phyloP scores from a whole-genome alignment of 345 rosid genomes.

The Cardamine resedifolia region DNA sequence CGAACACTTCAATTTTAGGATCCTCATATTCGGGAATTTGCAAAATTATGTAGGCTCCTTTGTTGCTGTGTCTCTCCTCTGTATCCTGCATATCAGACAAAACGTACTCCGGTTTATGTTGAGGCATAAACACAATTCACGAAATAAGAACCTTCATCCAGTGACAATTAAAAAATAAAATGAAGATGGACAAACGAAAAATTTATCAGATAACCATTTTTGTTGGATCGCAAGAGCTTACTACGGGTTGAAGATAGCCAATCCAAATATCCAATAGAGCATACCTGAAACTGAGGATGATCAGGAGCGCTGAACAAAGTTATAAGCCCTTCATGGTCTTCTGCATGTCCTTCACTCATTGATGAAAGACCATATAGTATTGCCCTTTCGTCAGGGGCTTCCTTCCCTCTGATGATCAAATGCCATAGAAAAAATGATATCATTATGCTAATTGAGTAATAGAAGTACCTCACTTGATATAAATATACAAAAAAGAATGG shows the following conservation, averaged over 20 bases:
- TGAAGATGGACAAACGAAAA: not conserved
- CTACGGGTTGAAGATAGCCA: not conserved
- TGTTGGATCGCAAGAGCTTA: constrained; percentile 1
- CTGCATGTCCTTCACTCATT: constrained; percentile 35
- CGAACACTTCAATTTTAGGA: constrained; percentile 36
- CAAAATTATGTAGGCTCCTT: constrained; percentile 41
- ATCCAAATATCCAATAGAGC: not conserved
- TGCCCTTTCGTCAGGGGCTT: constrained; percentile 31
- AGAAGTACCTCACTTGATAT: not conserved
- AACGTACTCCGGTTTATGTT: constrained; percentile 2
- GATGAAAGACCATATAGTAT: constrained; percentile 35
- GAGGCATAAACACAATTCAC: not conserved
- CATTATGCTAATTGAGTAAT: constrained; percentile 19
- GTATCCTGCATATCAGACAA: constrained; percentile 33
- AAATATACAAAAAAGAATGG: not conserved
- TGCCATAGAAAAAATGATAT: constrained; percentile 27
- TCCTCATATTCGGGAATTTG: constrained; percentile 37
- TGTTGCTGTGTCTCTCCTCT: constrained; percentile 35
- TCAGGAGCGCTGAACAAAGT: constrained; percentile 46
- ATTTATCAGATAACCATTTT: not conserved
- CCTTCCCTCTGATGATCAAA: constrained; percentile 42
- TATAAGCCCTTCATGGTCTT: constrained; percentile 43
- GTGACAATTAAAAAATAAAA: not conserved
- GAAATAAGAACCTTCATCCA: not conserved
- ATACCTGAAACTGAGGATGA: constrained; percentile 44